Evolutionary conservation across 495 filamentous ascomycete genomes (phyloP).

Genomic region (Penicillium cinerascens): DNA sequence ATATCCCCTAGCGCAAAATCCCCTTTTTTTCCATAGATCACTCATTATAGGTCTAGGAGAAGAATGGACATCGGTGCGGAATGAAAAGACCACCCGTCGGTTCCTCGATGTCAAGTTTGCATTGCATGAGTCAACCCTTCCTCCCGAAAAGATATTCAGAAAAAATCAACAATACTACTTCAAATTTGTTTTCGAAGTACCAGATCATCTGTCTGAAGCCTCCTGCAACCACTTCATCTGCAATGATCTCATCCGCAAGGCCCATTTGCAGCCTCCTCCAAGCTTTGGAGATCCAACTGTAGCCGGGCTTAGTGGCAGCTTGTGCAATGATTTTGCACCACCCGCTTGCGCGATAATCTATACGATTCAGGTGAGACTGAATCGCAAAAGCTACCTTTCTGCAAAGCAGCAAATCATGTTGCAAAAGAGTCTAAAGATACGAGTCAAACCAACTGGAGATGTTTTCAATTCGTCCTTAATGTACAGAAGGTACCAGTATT

Average conservation of each 20-base stretch:
- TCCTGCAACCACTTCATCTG: slow-evolving; percentile 29
- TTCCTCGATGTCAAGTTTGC: too few species aligned
- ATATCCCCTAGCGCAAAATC: too few species aligned
- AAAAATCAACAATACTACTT: slow-evolving; percentile 56
- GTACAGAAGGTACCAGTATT: too few species aligned
- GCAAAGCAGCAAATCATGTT: slow-evolving; percentile 23
- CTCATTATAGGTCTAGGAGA: too few species aligned
- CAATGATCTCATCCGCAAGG: slow-evolving; percentile 49
- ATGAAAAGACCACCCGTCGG: too few species aligned
- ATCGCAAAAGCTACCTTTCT: slow-evolving; percentile 51
- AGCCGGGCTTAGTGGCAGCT: slow-evolving; percentile 27
- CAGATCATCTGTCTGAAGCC: slow-evolving; percentile 56
- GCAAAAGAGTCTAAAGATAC: slow-evolving; percentile 44
- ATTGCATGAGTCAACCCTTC: slow-evolving; percentile 42
- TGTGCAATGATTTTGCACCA: slow-evolving; percentile 65
- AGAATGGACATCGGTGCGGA: too few species aligned
- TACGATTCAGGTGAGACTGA: slow-evolving; percentile 51
- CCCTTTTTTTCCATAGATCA: too few species aligned
- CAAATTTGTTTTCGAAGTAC: slow-evolving; percentile 72
- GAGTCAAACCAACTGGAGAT: slow-evolving; percentile 31
- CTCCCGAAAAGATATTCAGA: slow-evolving; percentile 55
- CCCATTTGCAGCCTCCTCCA: slow-evolving; percentile 67
- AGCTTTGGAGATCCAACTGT: slow-evolving; percentile 54
- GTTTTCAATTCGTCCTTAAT: not conserved
- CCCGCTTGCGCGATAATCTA: slow-evolving; percentile 65